Conservation (phyloP, 805 yeast genomes). For the Isabelozyma pseudorhagii region DNA sequence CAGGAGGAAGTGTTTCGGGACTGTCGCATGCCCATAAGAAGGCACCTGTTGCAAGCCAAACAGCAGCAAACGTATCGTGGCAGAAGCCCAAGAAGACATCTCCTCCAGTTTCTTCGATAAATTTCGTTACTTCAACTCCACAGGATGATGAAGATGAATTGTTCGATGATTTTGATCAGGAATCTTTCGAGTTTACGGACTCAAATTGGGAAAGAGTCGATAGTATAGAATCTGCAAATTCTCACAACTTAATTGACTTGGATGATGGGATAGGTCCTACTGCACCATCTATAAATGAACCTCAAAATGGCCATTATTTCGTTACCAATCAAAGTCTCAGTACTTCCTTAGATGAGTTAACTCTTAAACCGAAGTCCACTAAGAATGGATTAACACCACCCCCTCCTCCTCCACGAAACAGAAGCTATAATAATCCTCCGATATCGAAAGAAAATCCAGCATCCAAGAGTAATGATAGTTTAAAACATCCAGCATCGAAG, state of each 20-base stretch:
- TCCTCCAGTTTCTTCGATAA: conserved; percentile 1
- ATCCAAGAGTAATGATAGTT: not conserved
- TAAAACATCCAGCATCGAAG: not conserved
- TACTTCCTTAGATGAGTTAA: conserved; percentile 20
- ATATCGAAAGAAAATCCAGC: not conserved
- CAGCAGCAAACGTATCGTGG: conserved; percentile 31
- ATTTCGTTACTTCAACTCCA: not conserved
- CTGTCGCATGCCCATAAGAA: not conserved
- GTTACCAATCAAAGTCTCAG: conserved; percentile 2
- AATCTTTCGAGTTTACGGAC: conserved; percentile 15
- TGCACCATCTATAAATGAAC: not conserved
- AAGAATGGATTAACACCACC: conserved; percentile 6
- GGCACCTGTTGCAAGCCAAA: conserved; percentile 15
- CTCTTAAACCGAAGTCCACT: conserved; percentile 4
- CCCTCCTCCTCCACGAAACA: conserved; percentile 6
- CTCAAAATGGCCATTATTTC: conserved; percentile 1
- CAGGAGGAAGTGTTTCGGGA: not conserved
- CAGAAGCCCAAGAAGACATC: conserved; percentile 12
- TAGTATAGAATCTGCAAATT: conserved; percentile 2
- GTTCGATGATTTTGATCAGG: conserved; percentile 42
- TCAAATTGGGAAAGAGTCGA: conserved; percentile 26
- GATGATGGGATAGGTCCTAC: conserved; percentile 35
- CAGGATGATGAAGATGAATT: conserved; percentile 14
- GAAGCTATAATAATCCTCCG: not conserved
- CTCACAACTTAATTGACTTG: conserved; percentile 58